Percentiles rank a stretch among this genome's conserved stretches.
Conservation (phyloP, 2,329 filamentous ascomycete species). For the Pseudocercospora cruenta region DNA sequence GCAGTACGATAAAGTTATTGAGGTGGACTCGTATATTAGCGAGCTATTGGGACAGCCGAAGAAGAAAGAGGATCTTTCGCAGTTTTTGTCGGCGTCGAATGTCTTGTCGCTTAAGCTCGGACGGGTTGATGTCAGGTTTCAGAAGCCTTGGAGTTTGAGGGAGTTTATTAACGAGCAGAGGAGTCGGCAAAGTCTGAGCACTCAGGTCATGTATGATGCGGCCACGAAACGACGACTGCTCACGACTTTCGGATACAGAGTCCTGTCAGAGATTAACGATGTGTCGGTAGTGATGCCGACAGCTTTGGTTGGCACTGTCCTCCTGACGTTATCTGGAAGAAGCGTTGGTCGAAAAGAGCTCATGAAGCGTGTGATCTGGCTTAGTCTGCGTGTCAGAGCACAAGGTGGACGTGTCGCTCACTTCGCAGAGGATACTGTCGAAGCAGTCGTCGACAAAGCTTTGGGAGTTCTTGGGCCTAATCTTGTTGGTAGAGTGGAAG, state of each 20-base stretch:
- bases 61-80: conserved; percentile 87
- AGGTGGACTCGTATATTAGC: conserved; percentile 94
- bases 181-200: conserved; percentile 45
- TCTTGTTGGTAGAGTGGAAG: conserved; percentile 77
- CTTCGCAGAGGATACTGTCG: conserved; percentile 79
- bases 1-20: conserved; percentile 98
- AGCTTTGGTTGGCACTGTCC: conserved; percentile 88
- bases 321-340: conserved; percentile 86
- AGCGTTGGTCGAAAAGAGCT: conserved; percentile 88
- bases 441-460: conserved; percentile 82
- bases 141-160: conserved; percentile 90
- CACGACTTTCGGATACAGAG: conserved; percentile 86
- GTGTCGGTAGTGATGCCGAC: conserved; percentile 99
- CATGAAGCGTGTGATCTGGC: conserved; percentile 85
- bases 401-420: conserved; percentile 94
- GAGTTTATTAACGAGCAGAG: conserved; percentile 80
- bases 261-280: conserved; percentile 90
- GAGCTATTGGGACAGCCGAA: conserved; percentile 94
- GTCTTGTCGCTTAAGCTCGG: conserved; percentile 87
- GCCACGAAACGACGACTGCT: conserved; percentile 68
- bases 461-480: conserved; percentile 89
- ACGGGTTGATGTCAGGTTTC: conserved; percentile 91
- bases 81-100: conserved; percentile 87
- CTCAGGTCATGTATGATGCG: conserved; percentile 48
- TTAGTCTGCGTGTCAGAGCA: conserved; percentile 75